Evolutionary conservation across 2,329 filamentous ascomycete genomes (phyloP).

Genomic region (Daldinia eschscholtzii): DNA sequence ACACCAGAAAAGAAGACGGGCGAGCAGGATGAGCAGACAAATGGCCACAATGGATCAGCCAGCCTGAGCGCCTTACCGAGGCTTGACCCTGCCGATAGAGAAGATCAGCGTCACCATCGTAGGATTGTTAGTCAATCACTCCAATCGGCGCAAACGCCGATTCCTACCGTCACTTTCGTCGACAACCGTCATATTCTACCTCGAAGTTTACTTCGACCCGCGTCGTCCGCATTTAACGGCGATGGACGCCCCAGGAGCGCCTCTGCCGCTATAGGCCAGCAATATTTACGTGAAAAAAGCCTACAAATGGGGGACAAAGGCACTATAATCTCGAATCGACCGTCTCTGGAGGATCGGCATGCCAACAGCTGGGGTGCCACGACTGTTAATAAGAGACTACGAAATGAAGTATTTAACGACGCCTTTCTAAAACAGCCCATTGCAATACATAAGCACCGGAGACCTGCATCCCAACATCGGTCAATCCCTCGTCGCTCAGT

Average conservation of each 20-base stretch:
- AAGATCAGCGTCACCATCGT: conserved; percentile 50
- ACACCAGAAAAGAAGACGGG: conserved; percentile 43
- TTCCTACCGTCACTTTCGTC: conserved; percentile 92
- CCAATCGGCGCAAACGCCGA: conserved; percentile 70
- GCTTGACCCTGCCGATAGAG: conserved; percentile 39
- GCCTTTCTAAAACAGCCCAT: conserved; percentile 89
- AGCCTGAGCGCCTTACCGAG: conserved; percentile 30
- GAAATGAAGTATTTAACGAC: conserved; percentile 92
- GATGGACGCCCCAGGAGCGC: conserved; percentile 55
- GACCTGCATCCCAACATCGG: conserved; percentile 71
- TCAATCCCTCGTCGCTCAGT: conserved; percentile 69
- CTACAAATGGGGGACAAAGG: conserved; percentile 30
- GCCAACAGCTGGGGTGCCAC: conserved; percentile 88
- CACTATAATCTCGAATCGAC: conserved; percentile 48
- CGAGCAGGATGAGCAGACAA: conserved; percentile 55
- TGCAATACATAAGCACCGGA: conserved; percentile 80
- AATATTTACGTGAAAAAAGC: conserved; percentile 41
- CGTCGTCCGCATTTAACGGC: conserved; percentile 54
- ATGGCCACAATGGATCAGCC: conserved; percentile 41
- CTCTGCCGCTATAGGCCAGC: conserved; percentile 52
- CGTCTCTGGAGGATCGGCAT: conserved; percentile 66
- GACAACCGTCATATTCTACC: conserved; percentile 96
- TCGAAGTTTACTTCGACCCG: conserved; percentile 79
- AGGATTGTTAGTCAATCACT: conserved; percentile 80
- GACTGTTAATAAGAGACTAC: conserved; percentile 86